Conservation (phyloP, 2,329 filamentous ascomycete genomes). For the Knoxdaviesia proteae region DNA sequence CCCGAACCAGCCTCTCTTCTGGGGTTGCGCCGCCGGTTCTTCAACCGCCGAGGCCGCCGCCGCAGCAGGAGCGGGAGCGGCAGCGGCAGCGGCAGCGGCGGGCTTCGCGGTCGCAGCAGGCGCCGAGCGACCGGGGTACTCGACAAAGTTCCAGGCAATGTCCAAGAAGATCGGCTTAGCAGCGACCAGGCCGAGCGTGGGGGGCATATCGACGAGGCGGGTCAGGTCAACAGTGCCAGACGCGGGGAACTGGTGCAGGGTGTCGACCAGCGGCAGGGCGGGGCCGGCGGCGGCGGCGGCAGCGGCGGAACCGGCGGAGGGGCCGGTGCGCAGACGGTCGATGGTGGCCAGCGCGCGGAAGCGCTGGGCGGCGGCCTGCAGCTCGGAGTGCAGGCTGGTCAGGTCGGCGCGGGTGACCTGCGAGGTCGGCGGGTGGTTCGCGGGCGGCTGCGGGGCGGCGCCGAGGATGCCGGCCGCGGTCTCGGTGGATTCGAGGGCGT, state of each 20-base stretch:
- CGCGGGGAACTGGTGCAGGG: constrained; percentile 53
- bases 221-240: constrained; percentile 45
- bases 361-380: constrained; percentile 42
- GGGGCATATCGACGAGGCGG: constrained; percentile 74
- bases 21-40: constrained; percentile 19
- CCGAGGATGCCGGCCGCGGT: constrained; percentile 23
- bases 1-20: constrained; percentile 60
- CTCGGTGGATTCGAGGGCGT: constrained; percentile 43
- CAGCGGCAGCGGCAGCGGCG: constrained; percentile 5
- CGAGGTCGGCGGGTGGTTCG: constrained; percentile 12
- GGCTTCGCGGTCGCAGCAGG: constrained; percentile 8
- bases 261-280: constrained; percentile 44
- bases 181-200: constrained; percentile 60
- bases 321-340: constrained; percentile 36
- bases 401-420: constrained; percentile 12
- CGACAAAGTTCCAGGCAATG: constrained; percentile 92
- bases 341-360: constrained; percentile 75
- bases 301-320: constrained; percentile 19
- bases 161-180: constrained; percentile 94
- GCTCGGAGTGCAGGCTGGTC: constrained; percentile 41
- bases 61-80: constrained; percentile 10
- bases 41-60: too few relatives aligned
- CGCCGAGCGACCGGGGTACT: constrained; percentile 50
- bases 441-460: constrained; percentile 8
- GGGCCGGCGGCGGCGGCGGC: constrained; percentile 4